Evolutionary conservation across 2,329 filamentous ascomycete species (phyloP).

Genomic region (Cercospora brassicicola): DNA sequence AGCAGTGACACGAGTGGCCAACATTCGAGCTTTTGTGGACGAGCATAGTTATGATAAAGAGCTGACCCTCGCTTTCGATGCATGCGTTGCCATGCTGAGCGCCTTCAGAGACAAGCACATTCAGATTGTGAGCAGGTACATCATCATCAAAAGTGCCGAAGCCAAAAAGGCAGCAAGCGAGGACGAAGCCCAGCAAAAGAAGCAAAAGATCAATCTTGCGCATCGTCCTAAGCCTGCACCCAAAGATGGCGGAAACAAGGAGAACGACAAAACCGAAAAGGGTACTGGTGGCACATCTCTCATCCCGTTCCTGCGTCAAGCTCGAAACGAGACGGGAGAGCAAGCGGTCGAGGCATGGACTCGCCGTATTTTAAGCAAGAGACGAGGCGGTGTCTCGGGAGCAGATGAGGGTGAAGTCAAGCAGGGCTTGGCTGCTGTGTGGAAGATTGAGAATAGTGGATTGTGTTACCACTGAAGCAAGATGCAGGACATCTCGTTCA

Average conservation of each 20-base stretch:
- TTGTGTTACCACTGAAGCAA: conserved; percentile 41
- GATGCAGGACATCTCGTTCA: conserved; percentile 16
- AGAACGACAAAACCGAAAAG: conserved; percentile 63
- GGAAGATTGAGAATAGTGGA: conserved; percentile 77
- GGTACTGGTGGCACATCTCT: conserved; percentile 92
- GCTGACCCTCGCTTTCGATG: conserved; percentile 81
- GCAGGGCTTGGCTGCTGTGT: conserved; percentile 76
- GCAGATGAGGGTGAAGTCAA: conserved; percentile 20
- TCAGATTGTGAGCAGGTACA: conserved; percentile 92
- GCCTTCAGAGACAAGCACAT: conserved; percentile 90
- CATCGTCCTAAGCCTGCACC: conserved; percentile 29
- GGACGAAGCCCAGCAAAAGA: conserved; percentile 43
- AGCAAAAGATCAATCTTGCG: conserved; percentile 41
- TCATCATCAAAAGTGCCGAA: conserved; percentile 83
- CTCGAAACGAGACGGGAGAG: conserved; percentile 91
- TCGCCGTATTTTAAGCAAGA: conserved; percentile 57
- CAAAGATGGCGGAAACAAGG: conserved; percentile 41
- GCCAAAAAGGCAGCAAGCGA: conserved; percentile 45
- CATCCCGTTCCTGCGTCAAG: conserved; percentile 95
- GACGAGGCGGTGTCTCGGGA: conserved; percentile 24
- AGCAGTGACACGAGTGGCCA: conserved; percentile 75
- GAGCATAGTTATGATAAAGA: conserved; percentile 60
- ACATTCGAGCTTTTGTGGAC: conserved; percentile 82
- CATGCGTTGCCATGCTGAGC: conserved; percentile 77
- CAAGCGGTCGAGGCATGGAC: conserved; percentile 74